Evolutionary conservation across 2,329 filamentous ascomycete genomes (phyloP), one percentile per base, ranked within the genome.

Genomic region (Trichoderma simmonsii): DNA sequence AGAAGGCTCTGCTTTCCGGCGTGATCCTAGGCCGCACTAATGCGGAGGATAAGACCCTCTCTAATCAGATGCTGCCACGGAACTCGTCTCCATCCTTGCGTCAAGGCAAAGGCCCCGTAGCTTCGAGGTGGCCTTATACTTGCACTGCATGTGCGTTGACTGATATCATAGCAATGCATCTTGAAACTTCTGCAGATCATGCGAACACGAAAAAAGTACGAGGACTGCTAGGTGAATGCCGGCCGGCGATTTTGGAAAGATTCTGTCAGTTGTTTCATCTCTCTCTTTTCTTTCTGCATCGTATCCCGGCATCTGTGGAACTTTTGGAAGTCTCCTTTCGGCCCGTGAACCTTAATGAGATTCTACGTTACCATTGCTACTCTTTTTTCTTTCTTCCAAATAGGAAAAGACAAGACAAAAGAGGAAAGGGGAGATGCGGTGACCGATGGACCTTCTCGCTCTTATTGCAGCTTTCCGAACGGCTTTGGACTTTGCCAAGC

Each of bases 1-100:
- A 59, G 39, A 61, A 70, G 54, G 21, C 56, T 36, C 26, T 26
- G 54, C n/a, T 32, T 62, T 26, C 39, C 57, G 57, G 61, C n/a
- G 39, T 61, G 57, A 51, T 60, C 65, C 65, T 69, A n/a, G 56
- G 32, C 36, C 36, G 57, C 66, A 62, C 66, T 70, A 70, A 70
- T 62, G 57, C 66, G 57, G 60, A 67, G 51, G 57, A 62, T n/a
- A 30, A 70, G 57, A 26, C 66, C 66, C 39, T 54, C 66, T 69
- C 66, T 70, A 70, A 70, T 70, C 66, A 70, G 66, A 70, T 61
- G 57, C 57, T 70, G 66, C 66, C 66, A 70, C 66, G 66, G 66
- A 54, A 70, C 39, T 60, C 15, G 66, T 69, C 66, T 51, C 56
- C 66, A 69, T 61, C 18, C 28, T 36, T 51, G 21, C n/a, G 21